A percentile compares a stretch with the other conserved stretches of the same genome.
Evolutionary conservation across 352 stramenopile genomes (phyloP).

Genomic region (Pythium angustatum): DNA sequence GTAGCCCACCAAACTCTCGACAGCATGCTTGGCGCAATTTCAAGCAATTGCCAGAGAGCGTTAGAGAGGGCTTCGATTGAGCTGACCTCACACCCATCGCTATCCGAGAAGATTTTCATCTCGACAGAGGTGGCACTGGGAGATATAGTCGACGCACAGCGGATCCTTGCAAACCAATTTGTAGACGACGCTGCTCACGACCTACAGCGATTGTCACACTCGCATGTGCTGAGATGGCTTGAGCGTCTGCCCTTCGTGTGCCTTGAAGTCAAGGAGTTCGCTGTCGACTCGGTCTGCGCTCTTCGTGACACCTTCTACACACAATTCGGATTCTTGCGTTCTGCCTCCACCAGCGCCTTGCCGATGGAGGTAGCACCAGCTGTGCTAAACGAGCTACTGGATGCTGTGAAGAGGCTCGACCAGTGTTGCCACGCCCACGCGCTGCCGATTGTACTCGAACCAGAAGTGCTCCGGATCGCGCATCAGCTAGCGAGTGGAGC

Average conservation of each 20-base stretch:
- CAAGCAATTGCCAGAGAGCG: background rate
- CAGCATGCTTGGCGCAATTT: background rate
- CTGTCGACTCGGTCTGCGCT: conserved; percentile 36
- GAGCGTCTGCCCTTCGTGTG: conserved; percentile 44
- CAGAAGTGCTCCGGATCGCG: conserved; percentile 1
- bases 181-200: conserved; percentile 31
- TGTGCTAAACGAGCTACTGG: background rate
- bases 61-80: background rate
- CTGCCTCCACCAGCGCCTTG: background rate
- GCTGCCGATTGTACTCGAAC: background rate
- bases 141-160: conserved; percentile 25
- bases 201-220: background rate
- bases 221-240: conserved; percentile 4
- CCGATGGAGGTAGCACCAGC: background rate
- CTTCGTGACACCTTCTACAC: conserved; percentile 38
- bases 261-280: conserved; percentile 45
- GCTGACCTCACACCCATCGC: background rate
- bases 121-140: conserved; percentile 19
- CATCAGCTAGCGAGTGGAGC: background rate
- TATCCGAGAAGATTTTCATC: conserved; percentile 15
- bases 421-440: background rate
- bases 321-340: conserved; percentile 41
- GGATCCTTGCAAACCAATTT: conserved; percentile 41
- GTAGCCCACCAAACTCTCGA: conserved; percentile 4
- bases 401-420: conserved; percentile 1